These are phyloP conservation scores for Anthracocystis panici-leucophaei DNA, from an alignment of 1,284 basidiomycete genomes.

Conservation along the genomic window DNA sequence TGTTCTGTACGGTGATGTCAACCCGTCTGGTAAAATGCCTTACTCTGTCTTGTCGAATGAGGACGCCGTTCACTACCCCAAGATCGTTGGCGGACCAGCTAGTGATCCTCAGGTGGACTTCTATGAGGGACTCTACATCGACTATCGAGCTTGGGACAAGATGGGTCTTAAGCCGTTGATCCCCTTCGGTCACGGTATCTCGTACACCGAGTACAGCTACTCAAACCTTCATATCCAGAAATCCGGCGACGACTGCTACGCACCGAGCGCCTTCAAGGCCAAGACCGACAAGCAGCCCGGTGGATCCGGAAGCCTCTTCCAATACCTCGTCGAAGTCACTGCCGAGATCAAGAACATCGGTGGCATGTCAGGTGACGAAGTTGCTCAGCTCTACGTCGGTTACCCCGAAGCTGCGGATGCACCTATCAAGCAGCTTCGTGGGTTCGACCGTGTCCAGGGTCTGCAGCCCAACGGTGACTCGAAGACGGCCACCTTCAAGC, in stretches of 20 bases:
- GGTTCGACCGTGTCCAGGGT: constrained; percentile 53
- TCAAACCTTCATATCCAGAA: constrained; percentile 34
- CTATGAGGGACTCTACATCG: constrained; percentile 79
- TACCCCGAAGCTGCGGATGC: constrained; percentile 36
- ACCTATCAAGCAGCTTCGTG: constrained; percentile 47
- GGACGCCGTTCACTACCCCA: constrained; percentile 58
- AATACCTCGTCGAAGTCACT: constrained; percentile 73
- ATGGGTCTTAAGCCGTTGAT: constrained; percentile 75
- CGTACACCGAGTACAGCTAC: constrained; percentile 79
- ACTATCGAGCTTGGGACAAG: constrained; percentile 77
- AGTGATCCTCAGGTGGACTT: constrained; percentile 74
- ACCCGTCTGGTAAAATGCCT: constrained; percentile 47
- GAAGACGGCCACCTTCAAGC: constrained; percentile 39
- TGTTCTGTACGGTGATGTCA: constrained; percentile 46
- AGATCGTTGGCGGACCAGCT: constrained; percentile 67
- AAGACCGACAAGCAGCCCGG: constrained; percentile 36
- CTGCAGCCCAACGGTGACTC: constrained; percentile 24
- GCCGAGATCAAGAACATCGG: constrained; percentile 72
- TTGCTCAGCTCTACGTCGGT: constrained; percentile 70
- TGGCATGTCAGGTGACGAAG: constrained; percentile 70
- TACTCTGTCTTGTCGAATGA: constrained; percentile 38
- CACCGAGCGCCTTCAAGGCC: constrained; percentile 20
- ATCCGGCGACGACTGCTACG: constrained; percentile 28
- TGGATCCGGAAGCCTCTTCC: constrained; percentile 60
- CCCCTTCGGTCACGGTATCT: constrained; percentile 86